Conservation (phyloP, 805 yeast genomes). For the Starmerella bombicola region DNA sequence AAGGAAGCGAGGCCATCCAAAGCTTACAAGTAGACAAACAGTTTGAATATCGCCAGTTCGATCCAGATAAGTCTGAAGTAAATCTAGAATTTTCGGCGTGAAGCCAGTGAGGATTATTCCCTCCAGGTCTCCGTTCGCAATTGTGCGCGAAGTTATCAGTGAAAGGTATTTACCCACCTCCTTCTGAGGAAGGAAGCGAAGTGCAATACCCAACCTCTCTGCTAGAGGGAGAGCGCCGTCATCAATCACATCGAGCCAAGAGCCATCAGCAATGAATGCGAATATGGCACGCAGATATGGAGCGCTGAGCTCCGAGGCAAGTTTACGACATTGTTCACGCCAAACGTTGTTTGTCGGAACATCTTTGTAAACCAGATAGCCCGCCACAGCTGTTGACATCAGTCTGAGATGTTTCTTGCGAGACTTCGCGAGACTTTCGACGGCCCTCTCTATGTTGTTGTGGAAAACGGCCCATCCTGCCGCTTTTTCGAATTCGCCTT, state of each 20-base stretch:
- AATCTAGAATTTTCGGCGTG: conserved; percentile 68
- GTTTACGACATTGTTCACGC: conserved; percentile 82
- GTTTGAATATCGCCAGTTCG: conserved; percentile 85
- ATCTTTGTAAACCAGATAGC: conserved; percentile 58
- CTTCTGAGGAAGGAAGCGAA: conserved; percentile 68
- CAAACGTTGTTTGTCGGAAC: conserved; percentile 55
- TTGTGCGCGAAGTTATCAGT: conserved; percentile 57
- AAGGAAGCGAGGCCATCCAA: conserved; percentile 76
- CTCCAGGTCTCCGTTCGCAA: conserved; percentile 71
- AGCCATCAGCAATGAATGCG: conserved; percentile 85
- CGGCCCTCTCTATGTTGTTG: conserved; percentile 73
- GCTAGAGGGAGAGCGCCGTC: conserved; percentile 78
- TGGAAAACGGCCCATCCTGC: conserved; percentile 97
- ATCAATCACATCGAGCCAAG: conserved; percentile 92
- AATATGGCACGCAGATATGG: conserved; percentile 86
- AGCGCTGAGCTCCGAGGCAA: conserved; percentile 78
- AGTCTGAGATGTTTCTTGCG: conserved; percentile 56
- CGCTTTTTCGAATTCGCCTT: conserved; percentile 68
- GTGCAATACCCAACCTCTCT: conserved; percentile 82
- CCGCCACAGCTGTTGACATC: conserved; percentile 90
- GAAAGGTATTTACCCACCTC: conserved; percentile 60
- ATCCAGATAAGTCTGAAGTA: conserved; percentile 77
- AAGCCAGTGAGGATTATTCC: conserved; percentile 88
- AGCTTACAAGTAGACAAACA: conserved; percentile 67
- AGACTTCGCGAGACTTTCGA: conserved; percentile 63